phyloP scores from a whole-genome alignment of 345 rosid species.

The Garcia nutans region DNA sequence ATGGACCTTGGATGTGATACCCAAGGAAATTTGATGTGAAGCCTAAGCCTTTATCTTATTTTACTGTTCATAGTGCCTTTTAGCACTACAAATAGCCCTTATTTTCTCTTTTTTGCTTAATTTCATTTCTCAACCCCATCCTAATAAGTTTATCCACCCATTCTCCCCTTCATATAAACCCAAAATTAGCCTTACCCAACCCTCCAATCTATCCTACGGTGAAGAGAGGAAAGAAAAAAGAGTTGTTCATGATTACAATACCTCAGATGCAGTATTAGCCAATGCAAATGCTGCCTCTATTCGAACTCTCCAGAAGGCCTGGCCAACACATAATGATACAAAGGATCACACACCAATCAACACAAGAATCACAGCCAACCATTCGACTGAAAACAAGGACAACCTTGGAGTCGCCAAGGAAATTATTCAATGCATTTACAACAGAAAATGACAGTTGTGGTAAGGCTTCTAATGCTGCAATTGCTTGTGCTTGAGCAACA shows the following conservation, averaged over 20 bases:
- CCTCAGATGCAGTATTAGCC: constrained; percentile 89
- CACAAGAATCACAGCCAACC: constrained; percentile 13
- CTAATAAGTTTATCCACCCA: too few species aligned
- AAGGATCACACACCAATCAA: constrained; percentile 5
- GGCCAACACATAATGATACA: constrained; percentile 25
- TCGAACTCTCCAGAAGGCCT: constrained; percentile 99
- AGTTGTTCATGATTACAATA: constrained; percentile 29
- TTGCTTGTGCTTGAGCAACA: constrained; percentile 93
- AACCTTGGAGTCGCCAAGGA: constrained; percentile 86
- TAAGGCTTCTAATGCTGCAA: constrained; percentile 63
- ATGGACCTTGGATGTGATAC: too few species aligned
- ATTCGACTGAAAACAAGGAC: constrained; percentile 15
- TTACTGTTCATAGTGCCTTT: too few species aligned
- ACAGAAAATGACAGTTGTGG: constrained; percentile 76
- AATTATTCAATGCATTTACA: constrained; percentile 70
- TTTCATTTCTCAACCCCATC: too few species aligned
- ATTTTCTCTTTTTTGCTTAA: too few species aligned
- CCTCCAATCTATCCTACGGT: background rate
- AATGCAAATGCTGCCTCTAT: constrained; percentile 94
- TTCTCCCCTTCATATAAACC: too few species aligned
- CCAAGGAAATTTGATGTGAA: too few species aligned
- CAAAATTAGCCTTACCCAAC: too few species aligned
- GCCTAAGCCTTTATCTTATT: too few species aligned
- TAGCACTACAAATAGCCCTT: too few species aligned
- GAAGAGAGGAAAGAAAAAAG: background rate